Percentiles rank a stretch among this genome's conserved stretches.
Evolutionary conservation across 192 early-diverging fungal genomes (phyloP).

Genomic region (Funneliformis geosporum): DNA sequence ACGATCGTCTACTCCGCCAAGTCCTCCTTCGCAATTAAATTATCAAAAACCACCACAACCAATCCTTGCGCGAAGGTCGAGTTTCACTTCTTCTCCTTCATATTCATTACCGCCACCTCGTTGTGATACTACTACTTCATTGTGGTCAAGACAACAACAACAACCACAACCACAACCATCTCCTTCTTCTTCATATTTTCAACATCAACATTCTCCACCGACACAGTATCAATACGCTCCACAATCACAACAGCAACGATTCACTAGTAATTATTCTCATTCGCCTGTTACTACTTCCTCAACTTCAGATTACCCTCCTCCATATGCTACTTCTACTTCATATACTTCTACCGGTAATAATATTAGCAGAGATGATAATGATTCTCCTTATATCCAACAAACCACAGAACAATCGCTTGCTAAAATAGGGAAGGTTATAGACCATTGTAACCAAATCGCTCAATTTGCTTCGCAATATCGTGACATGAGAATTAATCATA

Average conservation of each 20-base stretch:
- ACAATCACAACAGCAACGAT: neutral
- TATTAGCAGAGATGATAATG: neutral
- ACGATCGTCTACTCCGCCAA: neutral
- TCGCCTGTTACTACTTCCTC: neutral
- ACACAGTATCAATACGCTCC: neutral
- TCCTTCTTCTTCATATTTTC: neutral
- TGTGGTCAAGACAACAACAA: neutral
- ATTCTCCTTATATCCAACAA: conserved; percentile 10
- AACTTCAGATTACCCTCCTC: neutral
- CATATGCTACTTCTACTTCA: neutral
- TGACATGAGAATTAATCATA: neutral
- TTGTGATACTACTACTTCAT: neutral
- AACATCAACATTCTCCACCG: neutral
- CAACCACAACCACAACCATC: neutral
- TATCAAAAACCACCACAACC: neutral
- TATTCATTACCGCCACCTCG: neutral
- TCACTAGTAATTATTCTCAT: neutral
- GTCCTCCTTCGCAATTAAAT: neutral
- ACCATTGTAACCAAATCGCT: conserved; percentile 3
- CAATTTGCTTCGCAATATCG: conserved; percentile 16
- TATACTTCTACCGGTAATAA: neutral
- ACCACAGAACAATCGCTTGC: conserved; percentile 1
- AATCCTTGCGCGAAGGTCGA: neutral
- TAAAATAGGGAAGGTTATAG: neutral
- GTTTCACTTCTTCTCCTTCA: neutral